Evolutionary conservation across 306 rosid species (phyloP).

Genomic region (Casuarina glauca): DNA sequence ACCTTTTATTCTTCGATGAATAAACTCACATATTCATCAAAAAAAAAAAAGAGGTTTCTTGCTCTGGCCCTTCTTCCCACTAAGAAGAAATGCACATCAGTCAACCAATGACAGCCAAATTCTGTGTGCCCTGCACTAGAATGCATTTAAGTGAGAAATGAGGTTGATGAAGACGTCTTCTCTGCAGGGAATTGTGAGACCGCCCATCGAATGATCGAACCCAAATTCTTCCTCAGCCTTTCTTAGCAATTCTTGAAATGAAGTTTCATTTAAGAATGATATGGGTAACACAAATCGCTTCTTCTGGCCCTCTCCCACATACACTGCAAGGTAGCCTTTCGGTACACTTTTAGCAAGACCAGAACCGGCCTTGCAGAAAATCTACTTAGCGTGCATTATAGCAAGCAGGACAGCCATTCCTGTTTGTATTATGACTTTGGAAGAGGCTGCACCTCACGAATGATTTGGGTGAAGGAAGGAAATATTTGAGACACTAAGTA

Average conservation of each 20-base stretch:
- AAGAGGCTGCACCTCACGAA: neutral
- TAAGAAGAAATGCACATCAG: neutral
- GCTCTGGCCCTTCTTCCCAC: neutral
- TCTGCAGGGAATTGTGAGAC: conserved; percentile 52
- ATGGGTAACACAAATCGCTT: conserved; percentile 46
- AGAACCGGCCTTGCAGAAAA: conserved; percentile 3
- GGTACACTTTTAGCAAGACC: conserved; percentile 31
- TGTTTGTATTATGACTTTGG: conserved; percentile 13
- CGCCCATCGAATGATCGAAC: conserved; percentile 51
- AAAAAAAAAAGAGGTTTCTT: no score
- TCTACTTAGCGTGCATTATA: conserved; percentile 17
- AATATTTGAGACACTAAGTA: neutral
- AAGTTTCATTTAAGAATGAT: conserved; percentile 39
- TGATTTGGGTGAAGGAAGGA: neutral
- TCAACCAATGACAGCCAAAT: no score
- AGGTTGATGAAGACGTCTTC: conserved; percentile 39
- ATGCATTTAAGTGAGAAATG: conserved; percentile 27
- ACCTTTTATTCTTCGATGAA: no score
- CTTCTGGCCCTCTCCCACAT: conserved; percentile 48
- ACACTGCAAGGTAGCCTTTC: conserved; percentile 48
- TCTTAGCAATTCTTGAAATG: conserved; percentile 38
- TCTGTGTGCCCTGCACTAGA: neutral
- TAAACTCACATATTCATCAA: no score
- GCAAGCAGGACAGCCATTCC: conserved; percentile 38
- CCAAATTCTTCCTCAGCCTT: conserved; percentile 53